Base-by-base conservation (phyloP, 78 protist species). In the Cavenderia fasciculata region DNA sequence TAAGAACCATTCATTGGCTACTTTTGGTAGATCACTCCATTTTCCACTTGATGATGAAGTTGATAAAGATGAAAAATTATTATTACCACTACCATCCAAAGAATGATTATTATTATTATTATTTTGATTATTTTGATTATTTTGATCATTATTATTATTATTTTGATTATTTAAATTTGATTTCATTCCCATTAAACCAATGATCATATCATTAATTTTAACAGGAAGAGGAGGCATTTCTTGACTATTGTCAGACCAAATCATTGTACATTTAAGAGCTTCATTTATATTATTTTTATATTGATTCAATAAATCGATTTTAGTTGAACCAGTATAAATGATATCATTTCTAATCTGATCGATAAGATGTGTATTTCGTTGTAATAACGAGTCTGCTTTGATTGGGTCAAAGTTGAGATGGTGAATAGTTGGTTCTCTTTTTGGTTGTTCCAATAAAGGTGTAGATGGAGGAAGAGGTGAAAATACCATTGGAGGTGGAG, bases 181-280 rank as follows among this genome's bases (percentile, higher is more conserved):
- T n/a, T n/a, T n/a, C n/a, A n/a, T 57, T 21, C 63, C 63, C 63
- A 57, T 57, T 36, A 82, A 38, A 31, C 52, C 23, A 3, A 82
- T 27, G 0, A 82, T 43, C 69, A 82, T 66, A 54, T 82, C 78
- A 68, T 68, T 82, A 21, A 82, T 78, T 68, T 82, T 82, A 4
- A 82, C 43, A 23, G 90, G 90, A 21, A 82, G 40, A 41, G 90
- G 90, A 56, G 90, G 90, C 90, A 82, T 82, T 41, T 68, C 71
- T 29, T 41, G 5, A 19, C 78, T 41, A 54, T 63, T 69, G 52
- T 11, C 6, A n/a, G 51, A 49, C 52, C 25, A 51, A 29, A 33
- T 34, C 56, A 71, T 71, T 14, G 56, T 71, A 2, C 57, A 41
- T 47, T 77, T 65, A 18, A 77, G 40, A 31, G 59, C 36, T 8